phyloP scores from a whole-genome alignment of 2,329 filamentous ascomycete genomes.

The Zarea fungicola region DNA sequence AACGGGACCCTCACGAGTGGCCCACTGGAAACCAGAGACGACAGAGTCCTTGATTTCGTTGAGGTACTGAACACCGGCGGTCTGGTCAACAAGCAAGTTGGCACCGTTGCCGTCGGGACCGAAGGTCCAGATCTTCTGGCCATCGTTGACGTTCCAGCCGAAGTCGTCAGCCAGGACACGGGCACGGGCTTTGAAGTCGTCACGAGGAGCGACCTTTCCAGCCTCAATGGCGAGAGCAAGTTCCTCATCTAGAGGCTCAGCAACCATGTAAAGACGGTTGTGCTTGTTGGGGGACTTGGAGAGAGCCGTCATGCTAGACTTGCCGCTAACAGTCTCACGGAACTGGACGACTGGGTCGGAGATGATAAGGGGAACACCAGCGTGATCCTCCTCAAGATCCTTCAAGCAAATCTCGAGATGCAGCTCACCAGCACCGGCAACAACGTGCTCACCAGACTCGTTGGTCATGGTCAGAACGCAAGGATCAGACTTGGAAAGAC shows the following conservation, averaged over 20 bases:
- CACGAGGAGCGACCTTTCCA: constrained; percentile 89
- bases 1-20: constrained; percentile 92
- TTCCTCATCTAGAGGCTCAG: constrained; percentile 87
- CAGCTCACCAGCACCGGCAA: constrained; percentile 98
- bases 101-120: constrained; percentile 95
- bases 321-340: constrained; percentile 85
- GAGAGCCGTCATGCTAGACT: constrained; percentile 91
- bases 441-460: constrained; percentile 96
- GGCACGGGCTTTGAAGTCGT: constrained; percentile 98
- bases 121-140: constrained; percentile 99
- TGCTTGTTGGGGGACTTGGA: constrained; percentile 99
- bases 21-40: constrained; percentile 99
- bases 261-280: constrained; percentile 98
- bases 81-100: constrained; percentile 99
- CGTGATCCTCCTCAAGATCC: constrained; percentile 99
- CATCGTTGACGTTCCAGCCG: constrained; percentile 99
- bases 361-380: constrained; percentile 94
- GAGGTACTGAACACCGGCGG: constrained; percentile 99
- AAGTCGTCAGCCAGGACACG: constrained; percentile 93
- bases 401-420: constrained; percentile 99
- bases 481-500: constrained; percentile 99
- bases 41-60: constrained; percentile 99
- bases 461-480: constrained; percentile 88
- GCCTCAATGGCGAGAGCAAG: constrained; percentile 83
- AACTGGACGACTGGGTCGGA: constrained; percentile 98